Conservation (phyloP, 2,329 filamentous ascomycete genomes). For the Alternaria sp. region DNA sequence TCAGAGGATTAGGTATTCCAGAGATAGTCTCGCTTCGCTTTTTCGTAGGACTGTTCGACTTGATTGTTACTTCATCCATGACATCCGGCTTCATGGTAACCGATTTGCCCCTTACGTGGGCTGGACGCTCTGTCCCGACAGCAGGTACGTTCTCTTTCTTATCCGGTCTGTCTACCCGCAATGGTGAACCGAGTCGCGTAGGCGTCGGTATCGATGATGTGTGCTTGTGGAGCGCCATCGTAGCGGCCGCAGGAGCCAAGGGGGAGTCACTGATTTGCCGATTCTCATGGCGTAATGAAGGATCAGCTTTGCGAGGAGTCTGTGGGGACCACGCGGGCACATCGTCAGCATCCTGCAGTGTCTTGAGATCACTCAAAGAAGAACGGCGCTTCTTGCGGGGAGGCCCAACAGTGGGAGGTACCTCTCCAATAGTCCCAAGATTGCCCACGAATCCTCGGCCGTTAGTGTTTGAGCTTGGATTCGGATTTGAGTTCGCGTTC, state of each 20-base stretch:
- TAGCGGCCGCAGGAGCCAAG: conserved; percentile 36
- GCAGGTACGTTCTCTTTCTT: conserved; percentile 51
- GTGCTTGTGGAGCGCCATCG: conserved; percentile 48
- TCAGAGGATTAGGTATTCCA: conserved; percentile 56
- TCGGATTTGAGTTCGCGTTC: conserved; percentile 32
- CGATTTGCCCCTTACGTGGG: conserved; percentile 35
- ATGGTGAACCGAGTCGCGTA: conserved; percentile 54
- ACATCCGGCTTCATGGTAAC: conserved; percentile 27
- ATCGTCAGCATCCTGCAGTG: conserved; percentile 66
- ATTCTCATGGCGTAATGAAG: conserved; percentile 27
- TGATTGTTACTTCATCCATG: conserved; percentile 50
- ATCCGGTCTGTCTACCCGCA: conserved; percentile 53
- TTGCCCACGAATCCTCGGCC: conserved; percentile 34
- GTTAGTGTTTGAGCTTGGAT: conserved; percentile 45
- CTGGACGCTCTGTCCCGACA: conserved; percentile 32
- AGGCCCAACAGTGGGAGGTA: conserved; percentile 49
- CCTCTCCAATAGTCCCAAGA: conserved; percentile 62
- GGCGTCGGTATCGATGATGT: conserved; percentile 50
- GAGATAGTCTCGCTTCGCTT: conserved; percentile 57
- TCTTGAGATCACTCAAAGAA: conserved; percentile 85
- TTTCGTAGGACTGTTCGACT: conserved; percentile 52
- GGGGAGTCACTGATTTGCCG: conserved; percentile 43
- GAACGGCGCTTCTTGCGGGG: conserved; percentile 81
- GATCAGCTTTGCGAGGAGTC: conserved; percentile 45
- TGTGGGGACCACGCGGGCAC: conserved; percentile 50